A percentile compares a stretch with the other conserved stretches of the same genome.
These are phyloP conservation scores for Curvularia eragrostidis DNA, from an alignment of 2,329 filamentous ascomycete species.

Conservation along the genomic window DNA sequence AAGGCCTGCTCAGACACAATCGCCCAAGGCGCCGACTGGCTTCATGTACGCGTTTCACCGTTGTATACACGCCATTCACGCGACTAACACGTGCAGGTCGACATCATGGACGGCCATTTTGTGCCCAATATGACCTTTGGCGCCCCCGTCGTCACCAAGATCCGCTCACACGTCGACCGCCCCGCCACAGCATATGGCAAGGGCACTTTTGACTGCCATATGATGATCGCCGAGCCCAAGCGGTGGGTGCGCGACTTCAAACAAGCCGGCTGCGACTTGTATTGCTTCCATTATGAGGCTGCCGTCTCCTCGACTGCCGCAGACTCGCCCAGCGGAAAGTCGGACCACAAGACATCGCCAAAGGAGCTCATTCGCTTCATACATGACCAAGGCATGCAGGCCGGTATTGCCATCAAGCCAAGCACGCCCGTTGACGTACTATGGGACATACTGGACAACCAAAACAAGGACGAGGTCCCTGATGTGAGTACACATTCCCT, in stretches of 20 bases:
- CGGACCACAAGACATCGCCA: conserved; percentile 77
- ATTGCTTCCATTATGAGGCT: conserved; percentile 99
- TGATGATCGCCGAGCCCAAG: conserved; percentile 99
- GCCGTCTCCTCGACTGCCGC: conserved; percentile 83
- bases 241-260: conserved; percentile 98
- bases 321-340: conserved; percentile 73
- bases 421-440: conserved; percentile 89
- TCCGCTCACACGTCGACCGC: conserved; percentile 81
- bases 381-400: conserved; percentile 84
- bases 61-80: conserved; percentile 1
- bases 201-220: conserved; percentile 98
- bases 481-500: conserved; percentile 70
- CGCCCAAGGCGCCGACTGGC: conserved; percentile 72
- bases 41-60: conserved; percentile 43
- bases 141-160: conserved; percentile 91
- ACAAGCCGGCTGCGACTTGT: conserved; percentile 93
- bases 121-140: conserved; percentile 99
- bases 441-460: conserved; percentile 83
- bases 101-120: conserved; percentile 99
- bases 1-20: conserved; percentile 88
- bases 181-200: conserved; percentile 73
- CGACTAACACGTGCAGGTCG: conserved; percentile 81
- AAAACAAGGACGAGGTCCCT: conserved; percentile 76
- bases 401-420: conserved; percentile 95
- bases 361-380: conserved; percentile 89